A percentile compares a stretch with the other conserved stretches of the same genome.
These are phyloP conservation scores for Aspergillus novoparasiticus DNA, from an alignment of 2,329 filamentous ascomycete genomes.

Conservation along the genomic window DNA sequence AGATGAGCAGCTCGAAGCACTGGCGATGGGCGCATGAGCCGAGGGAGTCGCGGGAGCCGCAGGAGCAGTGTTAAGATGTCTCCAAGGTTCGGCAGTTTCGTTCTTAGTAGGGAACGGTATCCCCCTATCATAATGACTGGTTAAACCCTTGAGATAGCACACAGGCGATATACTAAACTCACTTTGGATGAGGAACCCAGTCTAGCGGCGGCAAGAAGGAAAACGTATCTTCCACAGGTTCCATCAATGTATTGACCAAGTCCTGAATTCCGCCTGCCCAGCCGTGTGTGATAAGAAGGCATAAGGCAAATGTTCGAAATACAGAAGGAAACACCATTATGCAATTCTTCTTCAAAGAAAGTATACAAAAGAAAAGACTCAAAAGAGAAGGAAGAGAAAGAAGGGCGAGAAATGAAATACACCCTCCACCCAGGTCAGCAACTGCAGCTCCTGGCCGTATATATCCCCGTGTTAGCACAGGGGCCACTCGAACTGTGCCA, in stretches of 20 bases:
- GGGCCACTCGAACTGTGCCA: neutral
- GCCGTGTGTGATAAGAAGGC: neutral
- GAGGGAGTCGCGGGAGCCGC: slow-evolving; percentile 13
- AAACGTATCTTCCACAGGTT: neutral
- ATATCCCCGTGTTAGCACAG: neutral
- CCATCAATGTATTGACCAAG: neutral
- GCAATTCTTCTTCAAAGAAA: neutral
- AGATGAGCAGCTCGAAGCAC: neutral
- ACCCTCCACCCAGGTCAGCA: neutral
- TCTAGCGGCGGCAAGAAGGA: neutral
- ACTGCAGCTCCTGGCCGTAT: neutral
- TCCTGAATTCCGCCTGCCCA: neutral
- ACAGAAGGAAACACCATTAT: neutral
- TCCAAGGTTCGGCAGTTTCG: slow-evolving; percentile 22
- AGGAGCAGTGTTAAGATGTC: slow-evolving; percentile 4
- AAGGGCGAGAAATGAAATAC: neutral
- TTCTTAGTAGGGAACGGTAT: slow-evolving; percentile 25
- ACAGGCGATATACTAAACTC: neutral
- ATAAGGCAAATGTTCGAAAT: neutral
- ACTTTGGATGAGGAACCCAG: slow-evolving; percentile 14
- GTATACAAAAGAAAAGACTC: neutral
- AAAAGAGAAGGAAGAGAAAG: neutral
- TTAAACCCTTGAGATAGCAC: neutral
- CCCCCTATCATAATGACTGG: slow-evolving; percentile 13
- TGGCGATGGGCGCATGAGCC: slow-evolving; percentile 9